phyloP scores from a whole-genome alignment of 345 rosid species.

The Pistacia vera region DNA sequence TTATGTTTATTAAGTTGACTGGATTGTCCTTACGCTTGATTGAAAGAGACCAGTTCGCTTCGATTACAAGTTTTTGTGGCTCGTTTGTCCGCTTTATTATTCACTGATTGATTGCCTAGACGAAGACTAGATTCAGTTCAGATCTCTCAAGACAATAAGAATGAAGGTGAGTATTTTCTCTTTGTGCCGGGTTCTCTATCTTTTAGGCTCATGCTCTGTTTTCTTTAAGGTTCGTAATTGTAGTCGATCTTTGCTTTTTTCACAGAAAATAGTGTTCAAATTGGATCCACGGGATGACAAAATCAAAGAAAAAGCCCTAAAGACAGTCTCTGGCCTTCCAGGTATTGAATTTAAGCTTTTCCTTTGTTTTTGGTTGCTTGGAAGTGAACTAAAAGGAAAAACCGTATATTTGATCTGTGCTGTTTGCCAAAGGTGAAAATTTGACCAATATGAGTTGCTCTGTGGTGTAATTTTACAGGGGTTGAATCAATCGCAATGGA shows the following conservation, averaged over 20 bases:
- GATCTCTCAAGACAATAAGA: neutral
- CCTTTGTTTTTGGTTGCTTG: neutral
- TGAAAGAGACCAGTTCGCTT: neutral
- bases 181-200: neutral
- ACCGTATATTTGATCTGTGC: neutral
- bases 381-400: neutral
- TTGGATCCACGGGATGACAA: constrained; percentile 39
- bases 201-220: neutral
- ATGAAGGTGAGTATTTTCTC: constrained; percentile 15
- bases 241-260: constrained; percentile 9
- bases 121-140: neutral
- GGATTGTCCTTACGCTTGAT: neutral
- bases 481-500: constrained; percentile 56
- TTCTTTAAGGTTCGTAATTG: neutral
- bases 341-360: constrained; percentile 31
- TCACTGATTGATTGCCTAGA: neutral
- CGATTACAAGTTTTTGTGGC: neutral
- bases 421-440: no score
- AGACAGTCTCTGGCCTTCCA: constrained; percentile 42
- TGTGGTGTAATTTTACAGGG: constrained; percentile 24
- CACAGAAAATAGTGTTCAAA: constrained; percentile 60
- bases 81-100: neutral
- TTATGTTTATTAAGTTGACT: neutral
- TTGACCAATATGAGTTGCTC: neutral
- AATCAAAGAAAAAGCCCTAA: constrained; percentile 54